These are phyloP conservation scores for Lentinula raphanica DNA, from an alignment of 768 basidiomycete genomes.

Conservation along the genomic window DNA sequence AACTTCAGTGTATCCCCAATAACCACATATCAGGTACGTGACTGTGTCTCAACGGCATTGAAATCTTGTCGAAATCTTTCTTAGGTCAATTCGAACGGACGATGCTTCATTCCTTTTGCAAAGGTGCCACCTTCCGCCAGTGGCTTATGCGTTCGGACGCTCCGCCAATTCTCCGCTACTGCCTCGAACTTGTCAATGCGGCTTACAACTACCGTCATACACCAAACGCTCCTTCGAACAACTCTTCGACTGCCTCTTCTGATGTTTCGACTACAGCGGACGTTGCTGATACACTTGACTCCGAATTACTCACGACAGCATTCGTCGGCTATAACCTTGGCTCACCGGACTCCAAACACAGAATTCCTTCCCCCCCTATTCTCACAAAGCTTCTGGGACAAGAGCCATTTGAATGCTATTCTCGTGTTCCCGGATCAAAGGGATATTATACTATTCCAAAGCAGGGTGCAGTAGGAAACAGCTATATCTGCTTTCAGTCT, in stretches of 20 bases:
- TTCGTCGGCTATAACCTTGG: not conserved
- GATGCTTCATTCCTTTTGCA: conserved; percentile 13
- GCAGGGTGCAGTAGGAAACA: not conserved
- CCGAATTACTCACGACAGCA: not conserved
- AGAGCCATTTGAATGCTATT: not conserved
- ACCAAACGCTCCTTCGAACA: not conserved
- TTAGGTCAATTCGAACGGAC: conserved; percentile 9
- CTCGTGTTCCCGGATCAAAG: not conserved
- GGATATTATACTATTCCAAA: not conserved
- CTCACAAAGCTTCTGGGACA: not conserved
- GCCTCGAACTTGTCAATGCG: conserved; percentile 12
- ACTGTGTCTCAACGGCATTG: too few species aligned
- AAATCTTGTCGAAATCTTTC: not conserved
- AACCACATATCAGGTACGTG: conserved; percentile 19
- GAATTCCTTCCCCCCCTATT: not conserved
- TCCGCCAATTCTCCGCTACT: conserved; percentile 2
- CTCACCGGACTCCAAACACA: not conserved
- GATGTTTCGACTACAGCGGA: not conserved
- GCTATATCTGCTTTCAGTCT: not conserved
- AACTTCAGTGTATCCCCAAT: conserved; percentile 14
- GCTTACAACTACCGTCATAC: not conserved
- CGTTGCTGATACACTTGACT: not conserved
- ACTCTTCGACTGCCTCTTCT: too few species aligned
- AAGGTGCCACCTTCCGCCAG: conserved; percentile 2
- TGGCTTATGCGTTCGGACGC: conserved; percentile 13